phyloP scores from a whole-genome alignment of 306 rosid species.

The Dryas alaskensis region DNA sequence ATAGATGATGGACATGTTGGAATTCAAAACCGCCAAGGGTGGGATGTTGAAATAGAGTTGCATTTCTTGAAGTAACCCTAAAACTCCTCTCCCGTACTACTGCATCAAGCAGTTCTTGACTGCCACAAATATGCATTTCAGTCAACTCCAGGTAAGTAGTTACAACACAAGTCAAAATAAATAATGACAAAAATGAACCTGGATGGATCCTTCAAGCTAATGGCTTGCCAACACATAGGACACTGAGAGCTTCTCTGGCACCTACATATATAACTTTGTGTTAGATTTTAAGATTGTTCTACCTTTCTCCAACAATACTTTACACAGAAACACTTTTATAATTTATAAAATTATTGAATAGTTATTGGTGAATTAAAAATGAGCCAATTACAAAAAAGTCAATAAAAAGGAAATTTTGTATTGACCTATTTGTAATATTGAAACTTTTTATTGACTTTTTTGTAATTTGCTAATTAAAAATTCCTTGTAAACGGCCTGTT shows the following conservation, averaged over 20 bases:
- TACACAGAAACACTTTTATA: background rate
- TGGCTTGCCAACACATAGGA: conserved; percentile 94
- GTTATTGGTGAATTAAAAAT: background rate
- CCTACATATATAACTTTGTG: conserved; percentile 42
- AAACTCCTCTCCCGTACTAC: conserved; percentile 71
- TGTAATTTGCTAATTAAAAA: background rate
- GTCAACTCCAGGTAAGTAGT: conserved; percentile 13
- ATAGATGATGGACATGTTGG: conserved; percentile 56
- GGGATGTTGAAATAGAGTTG: conserved; percentile 62
- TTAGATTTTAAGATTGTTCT: conserved; percentile 8
- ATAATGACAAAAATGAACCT: conserved; percentile 49
- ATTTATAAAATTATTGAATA: too few relatives aligned
- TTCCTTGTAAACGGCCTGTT: background rate
- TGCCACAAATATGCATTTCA: conserved; percentile 38
- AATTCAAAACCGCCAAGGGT: conserved; percentile 61
- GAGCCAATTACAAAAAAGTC: too few relatives aligned
- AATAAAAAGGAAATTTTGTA: too few relatives aligned
- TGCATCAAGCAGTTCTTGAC: conserved; percentile 84
- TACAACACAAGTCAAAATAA: conserved; percentile 7
- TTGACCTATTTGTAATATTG: too few relatives aligned
- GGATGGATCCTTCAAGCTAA: conserved; percentile 74
- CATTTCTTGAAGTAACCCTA: conserved; percentile 58
- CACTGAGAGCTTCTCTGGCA: conserved; percentile 95
- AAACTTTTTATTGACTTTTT: too few relatives aligned
- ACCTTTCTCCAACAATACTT: background rate